Conservation (phyloP, 352 stramenopile genomes). For the Phytophthora sp. region DNA sequence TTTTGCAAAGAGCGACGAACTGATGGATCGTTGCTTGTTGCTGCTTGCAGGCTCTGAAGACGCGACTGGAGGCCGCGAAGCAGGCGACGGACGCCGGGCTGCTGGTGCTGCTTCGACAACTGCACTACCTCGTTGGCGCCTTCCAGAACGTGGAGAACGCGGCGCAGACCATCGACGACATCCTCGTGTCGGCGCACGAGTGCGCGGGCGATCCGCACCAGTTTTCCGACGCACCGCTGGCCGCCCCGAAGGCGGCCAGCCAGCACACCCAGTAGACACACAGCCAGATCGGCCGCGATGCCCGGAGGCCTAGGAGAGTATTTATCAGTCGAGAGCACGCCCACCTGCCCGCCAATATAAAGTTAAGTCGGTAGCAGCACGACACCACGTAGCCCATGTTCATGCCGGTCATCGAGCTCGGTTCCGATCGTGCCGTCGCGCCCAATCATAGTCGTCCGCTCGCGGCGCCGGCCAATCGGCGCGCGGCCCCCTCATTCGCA, state of each 20-base stretch:
- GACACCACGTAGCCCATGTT: not conserved
- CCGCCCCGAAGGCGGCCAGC: conserved; percentile 24
- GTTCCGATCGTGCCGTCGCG: too few relatives aligned
- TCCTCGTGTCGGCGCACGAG: conserved; percentile 60
- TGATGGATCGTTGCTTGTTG: conserved; percentile 13
- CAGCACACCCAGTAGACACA: conserved; percentile 35
- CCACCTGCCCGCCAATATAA: conserved; percentile 9
- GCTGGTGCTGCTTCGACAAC: conserved; percentile 65
- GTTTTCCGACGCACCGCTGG: conserved; percentile 19
- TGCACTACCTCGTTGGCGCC: conserved; percentile 75
- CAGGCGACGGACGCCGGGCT: conserved; percentile 46
- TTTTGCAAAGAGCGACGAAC: not conserved
- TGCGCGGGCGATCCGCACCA: conserved; percentile 24
- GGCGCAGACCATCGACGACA: conserved; percentile 59
- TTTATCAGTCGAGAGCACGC: conserved; percentile 43
- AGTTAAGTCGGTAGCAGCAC: conserved; percentile 2
- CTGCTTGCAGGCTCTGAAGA: conserved; percentile 48
- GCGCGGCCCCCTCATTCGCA: conserved; percentile 21
- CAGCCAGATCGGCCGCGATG: conserved; percentile 23
- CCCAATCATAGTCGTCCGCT: too few relatives aligned
- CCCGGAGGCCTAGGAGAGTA: conserved; percentile 39
- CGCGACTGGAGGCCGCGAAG: conserved; percentile 40
- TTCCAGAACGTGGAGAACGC: conserved; percentile 78
- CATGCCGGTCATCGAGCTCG: too few relatives aligned
- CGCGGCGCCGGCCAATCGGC: not conserved